A percentile compares a stretch with the other conserved stretches of the same genome.
These are phyloP conservation scores for Fusarium sp. DNA, from an alignment of 2,329 filamentous ascomycete genomes.

Conservation along the genomic window DNA sequence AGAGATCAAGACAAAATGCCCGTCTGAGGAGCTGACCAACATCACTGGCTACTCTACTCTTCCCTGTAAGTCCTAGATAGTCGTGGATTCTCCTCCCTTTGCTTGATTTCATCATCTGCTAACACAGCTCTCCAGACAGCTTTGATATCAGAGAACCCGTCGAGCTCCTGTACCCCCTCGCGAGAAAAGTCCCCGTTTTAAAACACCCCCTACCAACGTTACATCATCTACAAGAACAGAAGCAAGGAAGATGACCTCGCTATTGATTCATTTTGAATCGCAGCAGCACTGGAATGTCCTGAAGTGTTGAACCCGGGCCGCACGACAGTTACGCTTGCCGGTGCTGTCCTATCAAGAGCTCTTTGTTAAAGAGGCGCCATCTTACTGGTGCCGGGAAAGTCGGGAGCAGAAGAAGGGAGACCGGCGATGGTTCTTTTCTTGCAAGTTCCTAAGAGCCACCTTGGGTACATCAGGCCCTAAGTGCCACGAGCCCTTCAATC, in stretches of 20 bases:
- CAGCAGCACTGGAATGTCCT: neutral
- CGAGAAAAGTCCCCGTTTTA: neutral
- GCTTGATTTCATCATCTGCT: neutral
- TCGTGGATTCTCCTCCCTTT: accelerated
- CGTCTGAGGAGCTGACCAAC: neutral
- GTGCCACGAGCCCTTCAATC: neutral
- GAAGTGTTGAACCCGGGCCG: neutral
- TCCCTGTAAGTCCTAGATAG: neutral
- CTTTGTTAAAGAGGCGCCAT: neutral
- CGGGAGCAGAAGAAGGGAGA: neutral
- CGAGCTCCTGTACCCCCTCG: neutral
- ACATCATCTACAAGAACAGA: neutral
- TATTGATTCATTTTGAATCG: neutral
- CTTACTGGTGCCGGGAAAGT: neutral
- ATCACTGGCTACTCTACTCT: neutral
- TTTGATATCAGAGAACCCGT: neutral
- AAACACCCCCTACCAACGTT: neutral
- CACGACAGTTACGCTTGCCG: neutral
- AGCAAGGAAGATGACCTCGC: neutral
- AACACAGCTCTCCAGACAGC: too few species aligned
- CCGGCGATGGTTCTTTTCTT: neutral
- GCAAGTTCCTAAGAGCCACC: neutral
- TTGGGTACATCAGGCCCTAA: neutral
- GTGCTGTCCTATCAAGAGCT: neutral
- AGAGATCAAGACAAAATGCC: neutral